A percentile compares a stretch with the other conserved stretches of the same genome.
These are phyloP conservation scores for Rosa multiflora DNA, from an alignment of 306 rosid genomes.

Conservation along the genomic window DNA sequence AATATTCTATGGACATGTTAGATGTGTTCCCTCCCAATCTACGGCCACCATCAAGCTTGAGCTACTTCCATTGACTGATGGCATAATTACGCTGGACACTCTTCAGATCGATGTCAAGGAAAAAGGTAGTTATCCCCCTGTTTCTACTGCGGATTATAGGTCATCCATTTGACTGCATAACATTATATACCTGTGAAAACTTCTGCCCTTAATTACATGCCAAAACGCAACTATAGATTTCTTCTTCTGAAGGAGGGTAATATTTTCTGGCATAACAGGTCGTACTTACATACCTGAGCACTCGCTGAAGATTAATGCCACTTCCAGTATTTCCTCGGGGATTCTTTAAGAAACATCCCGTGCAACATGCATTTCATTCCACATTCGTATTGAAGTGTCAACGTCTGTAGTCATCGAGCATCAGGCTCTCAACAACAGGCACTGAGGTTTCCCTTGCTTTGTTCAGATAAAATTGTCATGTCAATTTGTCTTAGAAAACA, in stretches of 20 bases:
- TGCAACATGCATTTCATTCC: slow-evolving; percentile 24
- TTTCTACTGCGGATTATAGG: slow-evolving; percentile 6
- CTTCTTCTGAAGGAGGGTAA: slow-evolving; percentile 6
- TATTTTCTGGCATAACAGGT: slow-evolving; percentile 54
- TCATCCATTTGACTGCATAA: background rate
- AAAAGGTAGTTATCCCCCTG: slow-evolving; percentile 51
- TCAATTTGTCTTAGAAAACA: slow-evolving; percentile 29
- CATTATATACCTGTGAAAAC: background rate
- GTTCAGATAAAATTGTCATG: slow-evolving; percentile 29
- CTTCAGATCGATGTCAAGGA: slow-evolving; percentile 83
- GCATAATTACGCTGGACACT: slow-evolving; percentile 81
- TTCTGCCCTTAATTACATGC: background rate
- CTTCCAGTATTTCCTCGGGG: slow-evolving; percentile 67
- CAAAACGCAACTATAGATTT: background rate
- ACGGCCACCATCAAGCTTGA: slow-evolving; percentile 80
- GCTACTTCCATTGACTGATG: slow-evolving; percentile 92
- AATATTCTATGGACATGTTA: slow-evolving; percentile 34
- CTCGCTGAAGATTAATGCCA: slow-evolving; percentile 71
- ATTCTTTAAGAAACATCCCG: slow-evolving; percentile 32
- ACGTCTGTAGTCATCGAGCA: slow-evolving; percentile 16
- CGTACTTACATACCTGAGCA: slow-evolving; percentile 69
- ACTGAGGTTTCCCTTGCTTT: slow-evolving; percentile 14
- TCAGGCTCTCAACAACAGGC: too few relatives aligned
- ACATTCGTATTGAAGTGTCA: slow-evolving; percentile 15
- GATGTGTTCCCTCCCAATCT: slow-evolving; percentile 82